Evolutionary conservation across 2,329 filamentous ascomycete species (phyloP), one percentile per base, ranked within the genome.

Genomic region (Corinectria fuckeliana): DNA sequence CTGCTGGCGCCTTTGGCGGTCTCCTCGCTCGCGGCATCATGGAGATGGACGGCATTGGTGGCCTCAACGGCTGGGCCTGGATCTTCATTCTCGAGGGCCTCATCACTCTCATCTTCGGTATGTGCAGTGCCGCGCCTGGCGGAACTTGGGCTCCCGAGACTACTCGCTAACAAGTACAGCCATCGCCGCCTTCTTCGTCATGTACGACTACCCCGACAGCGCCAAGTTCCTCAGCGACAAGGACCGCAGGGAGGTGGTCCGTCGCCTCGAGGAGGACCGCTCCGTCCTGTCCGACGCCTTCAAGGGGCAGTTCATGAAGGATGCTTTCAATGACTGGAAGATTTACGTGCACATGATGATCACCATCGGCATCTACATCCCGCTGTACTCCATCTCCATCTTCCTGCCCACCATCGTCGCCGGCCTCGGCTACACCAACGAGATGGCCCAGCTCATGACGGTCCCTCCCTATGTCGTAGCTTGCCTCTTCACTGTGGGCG

Each of bases 81-180:
- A 92, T 94, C 50, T 94, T 94, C 72, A 90, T 93, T 58, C 77
- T 92, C 3, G 88, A 91, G 72, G 84, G 84, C 26, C 58, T 83
- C 18, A 67, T 79, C 20, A 84, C 82, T 5, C 71, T 85, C 4
- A 2, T 80, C 28, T 76, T 83, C 39, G 72, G 72, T 70, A 65
- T 28, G 65, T 64, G 1, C n/a, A 4, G 20, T 18, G 36, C 47
- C 30, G 28, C 16, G 25, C 26, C 16, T 7, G 10, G 20, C 34
- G 10, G 13, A n/a, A 47, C 16, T n/a, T n/a, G n/a, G n/a, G n/a
- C n/a, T n/a, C n/a, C n/a, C n/a, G n/a, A n/a, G n/a, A n/a, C n/a
- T n/a, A 44, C 11, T 34, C 28, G 25, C 58, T 58, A 25, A 60
- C 9, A 10, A 49, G 32, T 49, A n/a, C 77, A 69, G 90, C 82